Base-by-base conservation (phyloP, 129 eudicot genomes). In the Deinandra increscens region DNA sequence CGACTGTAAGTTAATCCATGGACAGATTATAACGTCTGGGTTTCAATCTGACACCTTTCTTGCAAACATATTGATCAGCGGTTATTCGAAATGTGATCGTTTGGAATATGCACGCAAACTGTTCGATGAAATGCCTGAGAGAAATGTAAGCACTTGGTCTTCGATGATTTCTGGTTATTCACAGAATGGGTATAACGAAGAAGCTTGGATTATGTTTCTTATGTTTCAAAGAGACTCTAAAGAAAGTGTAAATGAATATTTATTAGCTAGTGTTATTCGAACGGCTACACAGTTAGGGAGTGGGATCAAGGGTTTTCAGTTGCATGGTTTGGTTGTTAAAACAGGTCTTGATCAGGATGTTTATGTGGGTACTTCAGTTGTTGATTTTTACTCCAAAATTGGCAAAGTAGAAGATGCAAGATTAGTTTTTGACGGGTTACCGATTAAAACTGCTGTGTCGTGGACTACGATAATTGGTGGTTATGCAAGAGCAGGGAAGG, bases 51-150 rank as follows among this genome's bases (percentile, higher is more conserved):
- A 88, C 58, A 72, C 78, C 11, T 73, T 80, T 63, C 78, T 88
- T 70, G 51, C 76, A 70, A 88, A 88, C 79, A 65, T 85, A 74
- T 82, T 85, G 53, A 83, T 88, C 12, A 15, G 23, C 7, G 36
- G 42, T 5, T 88, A 81, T 29, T 79, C 85, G 1, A 88, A 76
- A 58, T 65, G 63, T 15, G 82, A 60, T 11, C 34, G 53, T 22
- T 53, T 81, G 17, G 62, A 14, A 9, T 26, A 68, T 79, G 91
- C 91, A 5, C 77, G 76, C 58, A 37, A 7, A 14, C 11, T 87
- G 90, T 87, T 87, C 41, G 87, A 77, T 75, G 73, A 73, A 85
- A 81, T 83, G 91, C 78, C 91, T 70, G 77, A 80, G 42, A 88
- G 84, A 70, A 80, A 76, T 60, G 20, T 80, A 58, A 70, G 82